A percentile compares a stretch with the other conserved stretches of the same genome.
Evolutionary conservation across 192 early-diverging fungal genomes (phyloP).

Genomic region (Linderina pennispora): DNA sequence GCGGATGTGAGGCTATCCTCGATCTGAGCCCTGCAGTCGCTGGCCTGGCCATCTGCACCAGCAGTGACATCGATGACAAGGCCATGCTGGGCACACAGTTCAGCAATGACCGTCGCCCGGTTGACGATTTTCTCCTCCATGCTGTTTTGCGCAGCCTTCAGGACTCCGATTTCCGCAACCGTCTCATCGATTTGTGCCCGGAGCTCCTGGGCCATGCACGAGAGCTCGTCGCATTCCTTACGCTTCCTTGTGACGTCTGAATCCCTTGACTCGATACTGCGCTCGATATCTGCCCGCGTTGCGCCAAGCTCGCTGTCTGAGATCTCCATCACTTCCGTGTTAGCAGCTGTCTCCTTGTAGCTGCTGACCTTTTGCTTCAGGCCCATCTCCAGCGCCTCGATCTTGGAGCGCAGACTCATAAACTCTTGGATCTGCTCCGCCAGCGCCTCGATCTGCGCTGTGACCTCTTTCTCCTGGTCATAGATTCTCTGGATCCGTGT

Average conservation of each 20-base stretch:
- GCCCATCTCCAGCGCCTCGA: conserved; percentile 41
- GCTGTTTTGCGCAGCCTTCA: conserved; percentile 25
- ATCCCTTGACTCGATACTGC: conserved; percentile 33
- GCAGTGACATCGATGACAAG: conserved; percentile 1
- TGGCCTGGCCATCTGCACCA: conserved; percentile 14
- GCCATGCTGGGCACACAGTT: conserved; percentile 5
- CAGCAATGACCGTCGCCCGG: conserved; percentile 13
- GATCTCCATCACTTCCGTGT: conserved; percentile 32
- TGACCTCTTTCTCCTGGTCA: conserved; percentile 30
- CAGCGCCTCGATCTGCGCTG: conserved; percentile 43
- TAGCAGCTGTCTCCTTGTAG: conserved; percentile 42
- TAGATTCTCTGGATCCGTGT: conserved; percentile 34
- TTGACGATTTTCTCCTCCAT: conserved; percentile 21
- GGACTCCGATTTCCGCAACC: conserved; percentile 22
- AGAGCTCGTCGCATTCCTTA: conserved; percentile 13
- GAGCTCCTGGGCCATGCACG: conserved; percentile 8
- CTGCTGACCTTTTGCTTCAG: conserved; percentile 28
- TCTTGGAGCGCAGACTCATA: conserved; percentile 23
- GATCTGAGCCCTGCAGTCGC: conserved; percentile 9
- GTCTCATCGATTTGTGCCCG: conserved; percentile 13
- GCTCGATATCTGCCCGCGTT: conserved; percentile 44
- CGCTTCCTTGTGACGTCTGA: conserved; percentile 17
- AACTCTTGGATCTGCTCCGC: conserved; percentile 42
- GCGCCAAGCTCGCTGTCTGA: conserved; percentile 57
- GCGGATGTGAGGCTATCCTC: conserved; percentile 42